A percentile compares a stretch with the other conserved stretches of the same genome.
These are phyloP conservation scores for Microcos paniculata DNA, from an alignment of 345 rosid genomes.

Conservation along the genomic window DNA sequence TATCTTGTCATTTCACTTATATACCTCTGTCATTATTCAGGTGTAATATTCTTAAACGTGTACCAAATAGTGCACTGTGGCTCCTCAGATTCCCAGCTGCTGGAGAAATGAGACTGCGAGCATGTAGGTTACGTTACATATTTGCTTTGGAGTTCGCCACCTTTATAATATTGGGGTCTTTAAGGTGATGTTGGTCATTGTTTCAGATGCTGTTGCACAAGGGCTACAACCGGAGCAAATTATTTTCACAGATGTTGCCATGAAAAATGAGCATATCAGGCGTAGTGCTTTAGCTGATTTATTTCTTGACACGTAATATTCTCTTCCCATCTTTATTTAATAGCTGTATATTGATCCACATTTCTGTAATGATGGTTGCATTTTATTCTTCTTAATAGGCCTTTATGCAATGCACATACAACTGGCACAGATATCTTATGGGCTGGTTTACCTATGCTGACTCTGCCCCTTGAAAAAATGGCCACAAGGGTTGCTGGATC, in stretches of 20 bases:
- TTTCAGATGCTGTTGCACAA: slow-evolving; percentile 80
- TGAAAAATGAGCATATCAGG: slow-evolving; percentile 92
- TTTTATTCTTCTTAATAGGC: slow-evolving; percentile 43
- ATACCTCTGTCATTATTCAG: slow-evolving; percentile 29
- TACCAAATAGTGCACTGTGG: slow-evolving; percentile 97
- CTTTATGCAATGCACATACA: slow-evolving; percentile 97
- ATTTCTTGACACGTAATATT: slow-evolving; percentile 81
- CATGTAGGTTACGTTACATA: slow-evolving; percentile 49
- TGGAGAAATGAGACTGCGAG: slow-evolving; percentile 88
- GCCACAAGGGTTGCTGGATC: slow-evolving; percentile 99
- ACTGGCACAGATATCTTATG: slow-evolving; percentile 96
- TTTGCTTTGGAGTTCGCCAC: neutral
- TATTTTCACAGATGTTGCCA: slow-evolving; percentile 96
- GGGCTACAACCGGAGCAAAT: slow-evolving; percentile 93
- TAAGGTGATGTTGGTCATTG: neutral
- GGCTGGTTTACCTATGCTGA: slow-evolving; percentile 99
- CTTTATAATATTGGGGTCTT: neutral
- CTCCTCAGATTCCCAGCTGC: slow-evolving; percentile 99
- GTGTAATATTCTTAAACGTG: slow-evolving; percentile 97
- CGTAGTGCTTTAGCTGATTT: slow-evolving; percentile 98
- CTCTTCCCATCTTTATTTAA: neutral
- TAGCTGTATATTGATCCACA: neutral
- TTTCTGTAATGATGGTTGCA: neutral
- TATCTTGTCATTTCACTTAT: neutral
- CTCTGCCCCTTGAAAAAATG: slow-evolving; percentile 98